phyloP scores from a whole-genome alignment of 805 yeast genomes.

The Candida piceae region DNA sequence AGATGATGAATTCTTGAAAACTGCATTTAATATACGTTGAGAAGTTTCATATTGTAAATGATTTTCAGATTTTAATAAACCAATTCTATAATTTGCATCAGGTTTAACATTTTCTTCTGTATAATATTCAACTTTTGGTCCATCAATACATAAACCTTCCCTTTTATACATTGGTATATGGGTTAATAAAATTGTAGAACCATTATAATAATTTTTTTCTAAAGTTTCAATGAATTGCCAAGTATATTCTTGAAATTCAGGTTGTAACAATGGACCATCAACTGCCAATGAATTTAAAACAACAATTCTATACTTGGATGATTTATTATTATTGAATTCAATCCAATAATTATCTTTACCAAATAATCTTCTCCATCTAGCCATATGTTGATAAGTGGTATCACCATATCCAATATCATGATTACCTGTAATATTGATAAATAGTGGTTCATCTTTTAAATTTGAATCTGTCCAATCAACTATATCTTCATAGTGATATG shows the following conservation, averaged over 20 bases:
- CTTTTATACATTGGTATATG: slow-evolving; percentile 87
- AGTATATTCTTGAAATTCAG: slow-evolving; percentile 59
- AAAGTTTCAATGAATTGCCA: slow-evolving; percentile 69
- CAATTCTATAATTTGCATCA: slow-evolving; percentile 61
- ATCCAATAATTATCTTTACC: slow-evolving; percentile 85
- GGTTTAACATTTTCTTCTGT: slow-evolving; percentile 42
- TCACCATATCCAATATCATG: slow-evolving; percentile 98
- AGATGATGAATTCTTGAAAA: slow-evolving; percentile 60
- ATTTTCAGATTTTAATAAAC: slow-evolving; percentile 76
- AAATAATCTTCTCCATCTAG: slow-evolving; percentile 65
- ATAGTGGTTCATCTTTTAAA: slow-evolving; percentile 48
- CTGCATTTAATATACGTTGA: slow-evolving; percentile 61
- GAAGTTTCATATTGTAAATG: slow-evolving; percentile 67
- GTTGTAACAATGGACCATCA: slow-evolving; percentile 87
- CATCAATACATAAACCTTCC: slow-evolving; percentile 82
- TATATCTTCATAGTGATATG: slow-evolving; percentile 53
- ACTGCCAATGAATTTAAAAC: slow-evolving; percentile 76
- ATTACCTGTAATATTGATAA: slow-evolving; percentile 86
- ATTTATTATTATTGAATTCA: slow-evolving; percentile 54
- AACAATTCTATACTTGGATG: slow-evolving; percentile 87
- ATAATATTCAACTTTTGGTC: slow-evolving; percentile 66
- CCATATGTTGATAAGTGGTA: slow-evolving; percentile 85
- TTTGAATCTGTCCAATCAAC: slow-evolving; percentile 55
- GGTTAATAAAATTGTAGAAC: slow-evolving; percentile 77
- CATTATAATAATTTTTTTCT: slow-evolving; percentile 51